Evolutionary conservation across 192 early-diverging fungal genomes (phyloP).

Genomic region (Coemansia furcata): DNA sequence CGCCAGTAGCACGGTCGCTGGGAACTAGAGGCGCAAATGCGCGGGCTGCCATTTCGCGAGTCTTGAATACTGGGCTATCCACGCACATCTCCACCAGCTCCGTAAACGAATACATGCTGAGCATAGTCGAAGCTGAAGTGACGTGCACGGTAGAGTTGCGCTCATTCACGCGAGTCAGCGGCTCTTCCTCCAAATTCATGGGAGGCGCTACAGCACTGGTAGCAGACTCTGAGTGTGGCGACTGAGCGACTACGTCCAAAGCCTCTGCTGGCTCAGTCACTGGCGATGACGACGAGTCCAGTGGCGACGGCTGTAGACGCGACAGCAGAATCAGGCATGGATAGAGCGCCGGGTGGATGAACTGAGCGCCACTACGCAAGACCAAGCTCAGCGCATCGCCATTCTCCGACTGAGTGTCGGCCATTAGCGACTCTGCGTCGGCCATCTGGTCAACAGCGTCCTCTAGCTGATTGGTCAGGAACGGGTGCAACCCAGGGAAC

Average conservation of each 20-base stretch:
- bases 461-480: conserved; percentile 72
- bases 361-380: conserved; percentile 40
- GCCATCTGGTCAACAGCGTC: conserved; percentile 62
- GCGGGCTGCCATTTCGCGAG: conserved; percentile 82
- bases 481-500: conserved; percentile 75
- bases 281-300: conserved; percentile 27
- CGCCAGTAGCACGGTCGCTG: conserved; percentile 45
- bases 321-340: conserved; percentile 87
- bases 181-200: conserved; percentile 47
- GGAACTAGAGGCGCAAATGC: conserved; percentile 75
- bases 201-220: conserved; percentile 44
- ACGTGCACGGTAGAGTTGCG: conserved; percentile 52
- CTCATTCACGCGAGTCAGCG: conserved; percentile 45
- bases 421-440: conserved; percentile 13
- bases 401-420: not conserved
- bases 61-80: conserved; percentile 58
- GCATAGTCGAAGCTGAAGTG: conserved; percentile 44
- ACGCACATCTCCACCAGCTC: conserved; percentile 51
- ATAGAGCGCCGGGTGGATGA: conserved; percentile 85
- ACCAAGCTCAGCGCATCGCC: conserved; percentile 15
- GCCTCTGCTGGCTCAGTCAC: conserved; percentile 4
- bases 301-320: conserved; percentile 66
- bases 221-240: conserved; percentile 33
- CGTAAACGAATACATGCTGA: conserved; percentile 53
- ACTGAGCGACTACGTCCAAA: conserved; percentile 21